Percentiles rank a stretch among this genome's conserved stretches.
Conservation (phyloP, 1,284 basidiomycete genomes). For the Apiotrichum sp. region DNA sequence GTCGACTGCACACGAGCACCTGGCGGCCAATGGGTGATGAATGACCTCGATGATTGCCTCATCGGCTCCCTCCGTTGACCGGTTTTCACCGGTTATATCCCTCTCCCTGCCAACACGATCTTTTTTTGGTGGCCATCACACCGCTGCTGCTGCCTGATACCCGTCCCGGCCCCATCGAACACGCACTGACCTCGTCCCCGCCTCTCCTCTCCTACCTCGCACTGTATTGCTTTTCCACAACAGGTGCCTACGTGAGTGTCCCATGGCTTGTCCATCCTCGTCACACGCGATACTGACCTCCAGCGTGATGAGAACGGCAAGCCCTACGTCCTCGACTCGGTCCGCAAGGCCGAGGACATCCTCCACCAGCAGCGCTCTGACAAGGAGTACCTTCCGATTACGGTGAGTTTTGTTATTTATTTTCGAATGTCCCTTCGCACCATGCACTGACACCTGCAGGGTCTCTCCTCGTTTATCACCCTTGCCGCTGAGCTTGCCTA, state of each 20-base stretch:
- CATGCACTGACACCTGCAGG: conserved; percentile 15
- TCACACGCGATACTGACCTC: not conserved
- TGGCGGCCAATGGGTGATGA: no score
- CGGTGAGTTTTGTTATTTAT: conserved; percentile 37
- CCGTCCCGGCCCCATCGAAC: no score
- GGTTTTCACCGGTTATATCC: not conserved
- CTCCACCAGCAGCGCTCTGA: conserved; percentile 65
- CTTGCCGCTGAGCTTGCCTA: conserved; percentile 87
- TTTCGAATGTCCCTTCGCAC: no score
- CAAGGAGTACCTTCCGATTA: conserved; percentile 98
- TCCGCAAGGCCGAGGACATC: conserved; percentile 64
- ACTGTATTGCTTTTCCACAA: not conserved
- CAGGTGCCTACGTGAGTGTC: conserved; percentile 16
- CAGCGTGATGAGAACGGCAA: conserved; percentile 94
- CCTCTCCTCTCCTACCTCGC: not conserved
- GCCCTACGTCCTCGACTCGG: conserved; percentile 86
- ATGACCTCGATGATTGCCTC: no score
- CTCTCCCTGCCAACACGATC: not conserved
- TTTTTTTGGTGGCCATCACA: not conserved
- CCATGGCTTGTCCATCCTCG: no score
- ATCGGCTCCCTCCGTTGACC: no score
- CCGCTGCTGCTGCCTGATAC: not conserved
- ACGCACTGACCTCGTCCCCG: conserved; percentile 2
- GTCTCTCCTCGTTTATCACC: conserved; percentile 76
- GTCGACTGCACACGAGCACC: no score